Base-by-base conservation (phyloP, 768 basidiomycete species). In the Mycena rebaudengoi region DNA sequence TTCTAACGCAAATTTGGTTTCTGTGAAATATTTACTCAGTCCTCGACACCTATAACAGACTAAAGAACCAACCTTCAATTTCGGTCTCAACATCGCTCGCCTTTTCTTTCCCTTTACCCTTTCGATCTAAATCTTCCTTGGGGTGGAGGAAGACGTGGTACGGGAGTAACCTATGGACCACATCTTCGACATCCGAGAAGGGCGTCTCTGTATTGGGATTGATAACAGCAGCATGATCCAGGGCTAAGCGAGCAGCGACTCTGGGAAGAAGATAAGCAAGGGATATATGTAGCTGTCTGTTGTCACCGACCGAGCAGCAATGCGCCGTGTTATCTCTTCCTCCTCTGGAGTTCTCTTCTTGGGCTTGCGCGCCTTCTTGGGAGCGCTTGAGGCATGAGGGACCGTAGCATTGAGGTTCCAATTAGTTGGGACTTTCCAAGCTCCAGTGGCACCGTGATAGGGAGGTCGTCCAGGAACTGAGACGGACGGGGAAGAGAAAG, bases 121-220 rank as follows among this genome's bases (percentile, higher is more conserved):
- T 71, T 28, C 69, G 30, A 32, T 77, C 74, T 66, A 92, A 67
- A 66, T 95, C 93, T 44, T 90, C 88, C 59, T 76, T 76, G 0
- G 92, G 92, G 62, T 92, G 90, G 65, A 90, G 90, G 66, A 89
- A 92, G 50, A 94, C 76, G 70, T 95, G 93, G 69, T 92, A 94
- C 0, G 93, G 92, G 21, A 94, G 79, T 21, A 95, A 80, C 50
- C 92, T 84, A n/a, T 85, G 83, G 23, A 93, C 80, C 3, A 82
- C 89, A 71, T 95, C 93, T 6, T 76, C 70, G 10, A 80, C 75
- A 69, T 91, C 87, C 14, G 69, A 64, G 68, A 95, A 95, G 2
- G 92, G 88, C 1, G 86, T 82, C 50, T 93, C 90, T 35, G 85
- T 81, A 67, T 94, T 89, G 37, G 91, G 91, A 52, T 86, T 82